phyloP scores from a whole-genome alignment of 2,329 filamentous ascomycete genomes.

The Trichoderma brevicompactum region DNA sequence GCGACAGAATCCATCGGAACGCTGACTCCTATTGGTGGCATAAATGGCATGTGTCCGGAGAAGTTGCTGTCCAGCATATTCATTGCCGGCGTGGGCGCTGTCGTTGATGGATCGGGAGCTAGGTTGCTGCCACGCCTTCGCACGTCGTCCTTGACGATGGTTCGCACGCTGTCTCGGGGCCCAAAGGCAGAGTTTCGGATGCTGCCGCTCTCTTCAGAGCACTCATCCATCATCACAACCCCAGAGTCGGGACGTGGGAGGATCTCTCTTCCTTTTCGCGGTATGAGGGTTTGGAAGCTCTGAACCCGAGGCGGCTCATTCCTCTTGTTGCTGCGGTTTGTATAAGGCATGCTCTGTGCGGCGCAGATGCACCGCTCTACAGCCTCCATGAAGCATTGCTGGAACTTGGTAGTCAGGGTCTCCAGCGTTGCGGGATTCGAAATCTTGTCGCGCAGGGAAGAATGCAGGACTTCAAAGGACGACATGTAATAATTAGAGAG shows the following conservation, averaged over 20 bases:
- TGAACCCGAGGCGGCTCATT: conserved; percentile 38
- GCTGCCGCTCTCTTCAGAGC: conserved; percentile 46
- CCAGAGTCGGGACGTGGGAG: conserved; percentile 45
- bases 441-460: conserved; percentile 45
- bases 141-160: conserved; percentile 35
- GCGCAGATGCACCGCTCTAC: conserved; percentile 44
- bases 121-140: conserved; percentile 35
- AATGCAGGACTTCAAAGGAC: conserved; percentile 42
- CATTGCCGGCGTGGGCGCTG: conserved; percentile 31
- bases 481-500: conserved; percentile 42
- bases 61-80: conserved; percentile 29
- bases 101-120: conserved; percentile 33
- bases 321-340: conserved; percentile 49
- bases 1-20: conserved; percentile 28
- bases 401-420: conserved; percentile 46
- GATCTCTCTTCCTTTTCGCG: conserved; percentile 36
- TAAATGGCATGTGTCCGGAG: conserved; percentile 33
- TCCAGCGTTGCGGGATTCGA: conserved; percentile 46
- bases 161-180: conserved; percentile 41
- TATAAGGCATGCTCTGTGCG: conserved; percentile 46
- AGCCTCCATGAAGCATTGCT: conserved; percentile 48
- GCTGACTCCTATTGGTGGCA: conserved; percentile 32
- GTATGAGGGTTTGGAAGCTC: conserved; percentile 32
- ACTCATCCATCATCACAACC: conserved; percentile 45
- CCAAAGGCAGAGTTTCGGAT: conserved; percentile 33